These are phyloP conservation scores for Oryza meridionalis DNA, from an alignment of 176 grass and related monocot genomes.

Conservation along the genomic window DNA sequence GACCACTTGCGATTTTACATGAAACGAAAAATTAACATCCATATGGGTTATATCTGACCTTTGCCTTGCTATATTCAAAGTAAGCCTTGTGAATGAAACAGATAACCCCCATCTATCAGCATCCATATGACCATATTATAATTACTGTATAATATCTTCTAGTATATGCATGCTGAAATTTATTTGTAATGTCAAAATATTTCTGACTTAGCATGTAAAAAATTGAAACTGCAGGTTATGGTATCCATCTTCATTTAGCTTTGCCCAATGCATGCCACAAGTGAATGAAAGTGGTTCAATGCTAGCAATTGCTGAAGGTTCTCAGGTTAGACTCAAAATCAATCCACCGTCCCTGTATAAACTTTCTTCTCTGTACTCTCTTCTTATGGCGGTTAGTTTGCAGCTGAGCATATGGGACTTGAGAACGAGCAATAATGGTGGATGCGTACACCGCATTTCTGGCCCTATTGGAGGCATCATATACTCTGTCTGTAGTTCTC, in stretches of 20 bases:
- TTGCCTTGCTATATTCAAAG: conserved; percentile 26
- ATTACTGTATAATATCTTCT: background rate
- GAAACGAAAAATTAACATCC: conserved; percentile 12
- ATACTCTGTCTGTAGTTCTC: conserved; percentile 70
- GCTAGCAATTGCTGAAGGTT: conserved; percentile 82
- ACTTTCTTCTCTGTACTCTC: background rate
- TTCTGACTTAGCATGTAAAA: conserved; percentile 33
- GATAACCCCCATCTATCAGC: background rate
- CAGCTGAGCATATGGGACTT: conserved; percentile 95
- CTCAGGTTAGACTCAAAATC: conserved; percentile 70
- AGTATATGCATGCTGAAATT: background rate
- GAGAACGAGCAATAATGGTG: conserved; percentile 84
- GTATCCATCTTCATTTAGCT: conserved; percentile 83
- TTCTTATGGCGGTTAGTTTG: conserved; percentile 41
- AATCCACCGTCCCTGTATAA: background rate
- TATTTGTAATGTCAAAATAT: conserved; percentile 7
- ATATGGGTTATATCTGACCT: background rate
- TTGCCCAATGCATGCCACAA: conserved; percentile 56
- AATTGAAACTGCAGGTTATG: conserved; percentile 64
- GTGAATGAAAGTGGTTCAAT: conserved; percentile 56
- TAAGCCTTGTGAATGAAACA: background rate
- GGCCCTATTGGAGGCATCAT: conserved; percentile 67
- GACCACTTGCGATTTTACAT: background rate
- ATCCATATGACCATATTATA: conserved; percentile 3
- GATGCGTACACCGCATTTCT: conserved; percentile 69